These are phyloP conservation scores for maize (Zea mays) DNA, from an alignment of 176 grass and related monocot species.

Conservation along the genomic window DNA sequence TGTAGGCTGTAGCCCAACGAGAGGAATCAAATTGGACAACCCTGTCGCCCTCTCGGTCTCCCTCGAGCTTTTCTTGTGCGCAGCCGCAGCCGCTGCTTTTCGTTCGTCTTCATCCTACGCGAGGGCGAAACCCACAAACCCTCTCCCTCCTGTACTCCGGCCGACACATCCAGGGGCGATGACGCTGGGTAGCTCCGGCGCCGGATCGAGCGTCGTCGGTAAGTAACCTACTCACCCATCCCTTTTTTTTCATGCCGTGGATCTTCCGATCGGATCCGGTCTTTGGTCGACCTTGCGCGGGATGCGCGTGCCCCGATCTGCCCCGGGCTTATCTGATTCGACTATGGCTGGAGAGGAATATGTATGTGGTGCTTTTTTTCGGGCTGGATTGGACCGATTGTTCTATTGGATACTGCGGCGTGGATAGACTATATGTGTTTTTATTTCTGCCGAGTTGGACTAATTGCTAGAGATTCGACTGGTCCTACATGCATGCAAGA, in stretches of 20 bases:
- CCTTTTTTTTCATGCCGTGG: background rate
- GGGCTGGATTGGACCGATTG: background rate
- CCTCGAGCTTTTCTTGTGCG: background rate
- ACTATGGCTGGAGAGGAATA: background rate
- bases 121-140: conserved; percentile 12
- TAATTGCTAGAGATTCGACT: background rate
- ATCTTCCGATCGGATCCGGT: conserved; percentile 31
- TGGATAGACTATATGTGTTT: background rate
- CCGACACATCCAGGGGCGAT: conserved; percentile 23
- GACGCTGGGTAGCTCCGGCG: conserved; percentile 62
- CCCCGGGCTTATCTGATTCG: background rate
- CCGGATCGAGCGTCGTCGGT: conserved; percentile 68
- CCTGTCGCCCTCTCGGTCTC: background rate
- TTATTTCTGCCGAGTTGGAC: background rate
- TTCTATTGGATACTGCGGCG: background rate
- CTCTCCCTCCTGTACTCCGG: background rate
- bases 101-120: background rate
- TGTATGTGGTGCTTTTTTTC: background rate
- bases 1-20: no score
- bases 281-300: background rate
- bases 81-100: conserved; percentile 18
- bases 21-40: no score
- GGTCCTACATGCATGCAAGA: background rate
- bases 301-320: background rate
- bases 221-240: conserved; percentile 1